phyloP scores from a whole-genome alignment of 2,329 filamentous ascomycete genomes.

The Xylaria sp. region DNA sequence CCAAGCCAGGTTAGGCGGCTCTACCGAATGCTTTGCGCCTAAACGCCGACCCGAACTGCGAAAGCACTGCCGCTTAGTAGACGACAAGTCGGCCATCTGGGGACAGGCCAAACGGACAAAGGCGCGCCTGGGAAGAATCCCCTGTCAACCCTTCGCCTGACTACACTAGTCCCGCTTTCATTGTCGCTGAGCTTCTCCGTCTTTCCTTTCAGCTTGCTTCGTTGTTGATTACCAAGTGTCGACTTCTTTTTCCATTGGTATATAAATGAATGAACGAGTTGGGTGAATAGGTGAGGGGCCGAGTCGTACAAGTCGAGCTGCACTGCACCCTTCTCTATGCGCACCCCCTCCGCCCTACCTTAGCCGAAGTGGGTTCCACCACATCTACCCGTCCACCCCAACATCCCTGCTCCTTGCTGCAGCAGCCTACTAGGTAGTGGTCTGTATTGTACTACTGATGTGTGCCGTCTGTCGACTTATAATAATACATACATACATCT shows the following conservation, averaged over 20 bases:
- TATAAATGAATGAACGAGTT: constrained; percentile 2
- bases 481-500: constrained; percentile 7
- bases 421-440: not conserved
- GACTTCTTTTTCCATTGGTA: constrained; percentile 6
- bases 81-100: not conserved
- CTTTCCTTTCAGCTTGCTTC: constrained; percentile 12
- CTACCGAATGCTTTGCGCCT: not conserved
- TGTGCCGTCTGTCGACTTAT: constrained; percentile 22
- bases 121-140: not conserved
- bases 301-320: not conserved
- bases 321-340: not conserved
- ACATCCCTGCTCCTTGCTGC: not conserved
- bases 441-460: constrained; percentile 3
- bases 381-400: constrained; percentile 3
- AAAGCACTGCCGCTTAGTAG: constrained; percentile 3
- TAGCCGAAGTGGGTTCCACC: constrained; percentile 13
- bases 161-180: not conserved
- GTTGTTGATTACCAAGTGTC: not conserved
- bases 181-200: not conserved
- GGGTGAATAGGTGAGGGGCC: not conserved
- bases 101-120: constrained; percentile 4
- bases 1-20: not conserved
- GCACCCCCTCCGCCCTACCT: not conserved
- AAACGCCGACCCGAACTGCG: not conserved
- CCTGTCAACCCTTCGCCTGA: not conserved